Evolutionary conservation across 257 asterid genomes (phyloP).

Genomic region (Gentiana macrophylla): DNA sequence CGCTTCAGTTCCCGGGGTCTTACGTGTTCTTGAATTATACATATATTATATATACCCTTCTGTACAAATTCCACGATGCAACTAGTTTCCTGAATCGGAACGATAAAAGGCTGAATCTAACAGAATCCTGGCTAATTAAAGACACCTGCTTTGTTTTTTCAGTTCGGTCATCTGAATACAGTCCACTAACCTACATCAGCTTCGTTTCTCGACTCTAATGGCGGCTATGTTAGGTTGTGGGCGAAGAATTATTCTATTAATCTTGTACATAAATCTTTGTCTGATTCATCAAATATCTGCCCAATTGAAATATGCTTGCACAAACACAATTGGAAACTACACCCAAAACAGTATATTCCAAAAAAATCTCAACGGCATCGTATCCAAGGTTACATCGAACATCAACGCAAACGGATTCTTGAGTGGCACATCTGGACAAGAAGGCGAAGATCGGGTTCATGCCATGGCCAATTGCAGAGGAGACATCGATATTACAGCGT

Average conservation of each 20-base stretch:
- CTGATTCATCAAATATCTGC: neutral
- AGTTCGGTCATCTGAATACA: too few relatives aligned
- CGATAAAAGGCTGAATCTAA: too few relatives aligned
- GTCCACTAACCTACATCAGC: too few relatives aligned
- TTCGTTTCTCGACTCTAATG: too few relatives aligned
- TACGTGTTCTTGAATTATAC: too few relatives aligned
- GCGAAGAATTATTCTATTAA: neutral
- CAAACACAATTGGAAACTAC: conserved; percentile 9
- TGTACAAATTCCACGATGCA: too few relatives aligned
- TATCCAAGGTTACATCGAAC: conserved; percentile 18
- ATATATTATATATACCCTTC: too few relatives aligned
- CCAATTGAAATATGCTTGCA: neutral
- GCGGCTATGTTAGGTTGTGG: too few relatives aligned
- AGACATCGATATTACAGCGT: conserved; percentile 13
- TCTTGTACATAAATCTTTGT: neutral
- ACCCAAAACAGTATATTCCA: conserved; percentile 14
- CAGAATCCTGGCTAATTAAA: too few relatives aligned
- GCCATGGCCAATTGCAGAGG: conserved; percentile 28
- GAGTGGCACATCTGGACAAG: conserved; percentile 13
- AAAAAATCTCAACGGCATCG: conserved; percentile 22
- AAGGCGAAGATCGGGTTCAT: conserved; percentile 3
- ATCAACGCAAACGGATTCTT: conserved; percentile 18
- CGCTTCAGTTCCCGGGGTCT: too few relatives aligned
- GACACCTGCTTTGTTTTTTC: too few relatives aligned
- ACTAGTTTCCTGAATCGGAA: too few relatives aligned